Conservation (phyloP, 164 flowering plant genomes). For the Sedum album region DNA sequence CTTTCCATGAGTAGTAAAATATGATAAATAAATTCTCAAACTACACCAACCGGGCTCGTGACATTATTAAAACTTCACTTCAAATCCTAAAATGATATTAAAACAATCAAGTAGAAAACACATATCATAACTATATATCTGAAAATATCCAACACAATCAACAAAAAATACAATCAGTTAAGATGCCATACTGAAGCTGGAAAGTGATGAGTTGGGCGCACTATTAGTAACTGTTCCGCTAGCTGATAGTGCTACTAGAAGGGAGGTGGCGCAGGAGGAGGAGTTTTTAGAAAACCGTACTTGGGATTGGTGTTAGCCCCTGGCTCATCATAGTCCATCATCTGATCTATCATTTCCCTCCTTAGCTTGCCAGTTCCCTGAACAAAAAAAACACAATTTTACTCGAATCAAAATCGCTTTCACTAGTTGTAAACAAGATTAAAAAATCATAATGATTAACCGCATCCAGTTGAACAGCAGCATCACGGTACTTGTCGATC, state of each 20-base stretch:
- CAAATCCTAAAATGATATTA: background rate
- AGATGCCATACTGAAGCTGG: too few species aligned
- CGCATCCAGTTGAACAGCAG: too few species aligned
- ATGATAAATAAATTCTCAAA: background rate
- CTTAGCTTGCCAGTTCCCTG: conserved; percentile 17
- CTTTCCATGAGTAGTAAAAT: background rate
- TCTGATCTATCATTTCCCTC: too few species aligned
- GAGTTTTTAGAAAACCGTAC: conserved; percentile 17
- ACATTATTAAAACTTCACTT: background rate
- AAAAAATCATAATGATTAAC: too few species aligned
- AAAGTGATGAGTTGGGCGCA: too few species aligned
- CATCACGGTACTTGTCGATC: too few species aligned
- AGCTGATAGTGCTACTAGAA: background rate
- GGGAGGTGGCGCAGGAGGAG: conserved; percentile 17
- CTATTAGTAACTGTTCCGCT: too few species aligned
- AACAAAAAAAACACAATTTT: conserved; percentile 6
- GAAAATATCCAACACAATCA: too few species aligned
- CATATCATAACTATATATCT: background rate
- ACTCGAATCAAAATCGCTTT: too few species aligned
- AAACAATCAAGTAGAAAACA: background rate
- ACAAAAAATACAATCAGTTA: too few species aligned
- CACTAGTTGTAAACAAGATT: too few species aligned
- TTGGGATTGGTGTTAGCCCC: conserved; percentile 27
- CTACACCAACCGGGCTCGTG: too few species aligned
- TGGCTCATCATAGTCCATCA: conserved; percentile 28